Percentiles rank a stretch among this genome's conserved stretches.
Evolutionary conservation across 805 yeast species (phyloP).

Genomic region (Hanseniaspora singularis): DNA sequence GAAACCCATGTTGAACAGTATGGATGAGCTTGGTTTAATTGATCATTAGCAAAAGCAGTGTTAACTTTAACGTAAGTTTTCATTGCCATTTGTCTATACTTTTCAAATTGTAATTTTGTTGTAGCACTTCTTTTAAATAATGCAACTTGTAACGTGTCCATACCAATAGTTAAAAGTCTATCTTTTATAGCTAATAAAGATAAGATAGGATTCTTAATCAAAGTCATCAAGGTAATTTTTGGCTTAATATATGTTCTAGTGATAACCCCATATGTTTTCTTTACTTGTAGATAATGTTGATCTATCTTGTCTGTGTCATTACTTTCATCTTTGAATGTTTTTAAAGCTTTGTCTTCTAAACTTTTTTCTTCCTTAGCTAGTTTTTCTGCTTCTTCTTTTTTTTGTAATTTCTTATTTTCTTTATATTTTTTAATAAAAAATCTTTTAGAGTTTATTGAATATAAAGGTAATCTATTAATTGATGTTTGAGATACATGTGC

Average conservation of each 20-base stretch:
- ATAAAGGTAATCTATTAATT: no score
- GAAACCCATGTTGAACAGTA: slow-evolving; percentile 51
- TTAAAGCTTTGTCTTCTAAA: background rate
- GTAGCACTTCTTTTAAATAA: slow-evolving; percentile 58
- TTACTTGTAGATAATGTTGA: slow-evolving; percentile 23
- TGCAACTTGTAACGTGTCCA: slow-evolving; percentile 59
- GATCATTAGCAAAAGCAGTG: slow-evolving; percentile 58
- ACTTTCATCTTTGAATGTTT: background rate
- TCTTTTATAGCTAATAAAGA: slow-evolving; percentile 41
- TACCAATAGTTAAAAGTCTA: slow-evolving; percentile 49
- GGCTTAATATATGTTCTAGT: slow-evolving; percentile 43
- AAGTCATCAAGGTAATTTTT: slow-evolving; percentile 35
- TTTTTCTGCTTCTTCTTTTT: slow-evolving; percentile 1
- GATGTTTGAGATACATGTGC: background rate
- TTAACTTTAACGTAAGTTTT: slow-evolving; percentile 68
- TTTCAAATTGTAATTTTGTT: slow-evolving; percentile 50
- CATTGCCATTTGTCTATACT: slow-evolving; percentile 80
- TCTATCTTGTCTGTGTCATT: background rate
- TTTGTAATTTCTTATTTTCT: slow-evolving; percentile 1
- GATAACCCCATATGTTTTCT: slow-evolving; percentile 30
- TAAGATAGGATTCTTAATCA: slow-evolving; percentile 32
- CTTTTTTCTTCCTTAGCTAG: background rate
- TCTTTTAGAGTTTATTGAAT: background rate
- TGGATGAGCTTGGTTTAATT: slow-evolving; percentile 37
- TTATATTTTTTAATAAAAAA: background rate